Conservation (phyloP, 805 yeast species). For the Candida multigemmis region DNA sequence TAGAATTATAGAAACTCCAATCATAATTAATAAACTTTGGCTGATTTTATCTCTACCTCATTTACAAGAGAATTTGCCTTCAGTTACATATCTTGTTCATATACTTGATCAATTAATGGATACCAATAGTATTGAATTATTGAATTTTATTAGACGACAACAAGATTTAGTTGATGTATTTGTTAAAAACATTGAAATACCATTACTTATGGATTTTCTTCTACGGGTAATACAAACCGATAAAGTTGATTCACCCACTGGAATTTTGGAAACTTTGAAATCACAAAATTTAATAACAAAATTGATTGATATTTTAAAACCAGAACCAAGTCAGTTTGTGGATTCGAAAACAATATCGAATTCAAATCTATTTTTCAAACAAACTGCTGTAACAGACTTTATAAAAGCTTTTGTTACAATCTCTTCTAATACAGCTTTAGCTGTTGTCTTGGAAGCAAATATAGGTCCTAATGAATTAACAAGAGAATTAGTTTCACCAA, state of each 20-base stretch:
- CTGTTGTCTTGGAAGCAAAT: constrained; percentile 79
- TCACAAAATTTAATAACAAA: constrained; percentile 67
- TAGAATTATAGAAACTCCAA: constrained; percentile 32
- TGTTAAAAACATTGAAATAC: constrained; percentile 80
- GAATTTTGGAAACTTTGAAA: constrained; percentile 69
- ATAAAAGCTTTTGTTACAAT: constrained; percentile 89
- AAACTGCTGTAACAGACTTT: constrained; percentile 93
- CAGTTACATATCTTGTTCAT: constrained; percentile 39
- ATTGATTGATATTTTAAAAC: constrained; percentile 61
- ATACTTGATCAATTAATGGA: constrained; percentile 82
- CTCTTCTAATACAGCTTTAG: constrained; percentile 67
- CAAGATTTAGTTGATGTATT: constrained; percentile 69
- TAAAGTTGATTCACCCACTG: constrained; percentile 82
- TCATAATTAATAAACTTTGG: constrained; percentile 32
- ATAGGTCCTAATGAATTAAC: constrained; percentile 95
- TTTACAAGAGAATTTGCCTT: constrained; percentile 27
- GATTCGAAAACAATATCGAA: constrained; percentile 13
- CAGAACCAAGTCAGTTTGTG: constrained; percentile 49
- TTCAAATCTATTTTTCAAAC: constrained; percentile 39
- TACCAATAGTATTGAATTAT: constrained; percentile 48
- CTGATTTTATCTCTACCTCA: constrained; percentile 22
- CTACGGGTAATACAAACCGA: constrained; percentile 88
- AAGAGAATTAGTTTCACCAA: constrained; percentile 76
- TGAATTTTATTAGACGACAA: constrained; percentile 60
- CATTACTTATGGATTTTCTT: constrained; percentile 89